Percentiles rank a stretch among this genome's conserved stretches.
Evolutionary conservation across 202 grass and related monocot species (phyloP).

Genomic region (Carex sylvatica): DNA sequence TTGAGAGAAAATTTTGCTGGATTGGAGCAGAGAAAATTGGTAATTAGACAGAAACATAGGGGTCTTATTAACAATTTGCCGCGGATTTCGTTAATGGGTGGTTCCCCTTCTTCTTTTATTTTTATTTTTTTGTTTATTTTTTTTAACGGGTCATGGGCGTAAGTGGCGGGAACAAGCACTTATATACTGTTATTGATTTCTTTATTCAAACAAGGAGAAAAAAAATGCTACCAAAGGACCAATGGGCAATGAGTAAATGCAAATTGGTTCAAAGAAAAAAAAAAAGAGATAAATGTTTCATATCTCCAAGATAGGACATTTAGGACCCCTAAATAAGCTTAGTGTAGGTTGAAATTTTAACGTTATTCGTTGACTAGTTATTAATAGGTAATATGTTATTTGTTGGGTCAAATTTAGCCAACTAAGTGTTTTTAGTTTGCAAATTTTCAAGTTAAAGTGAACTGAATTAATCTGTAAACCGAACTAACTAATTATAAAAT

Average conservation of each 20-base stretch:
- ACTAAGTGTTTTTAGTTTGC: neutral
- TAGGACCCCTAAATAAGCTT: neutral
- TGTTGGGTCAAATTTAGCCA: neutral
- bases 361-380: neutral
- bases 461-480: neutral
- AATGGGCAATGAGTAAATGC: neutral
- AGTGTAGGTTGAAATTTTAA: neutral
- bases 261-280: neutral
- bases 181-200: neutral
- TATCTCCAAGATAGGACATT: neutral
- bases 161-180: constrained; percentile 13
- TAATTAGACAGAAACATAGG: constrained; percentile 16
- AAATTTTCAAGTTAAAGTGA: neutral
- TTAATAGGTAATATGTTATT: constrained; percentile 1
- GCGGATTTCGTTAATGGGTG: constrained; percentile 16
- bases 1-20: neutral
- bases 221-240: neutral
- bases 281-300: constrained; percentile 3
- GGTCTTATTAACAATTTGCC: constrained; percentile 12
- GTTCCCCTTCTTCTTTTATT: constrained; percentile 4
- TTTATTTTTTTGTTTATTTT: neutral
- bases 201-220: neutral
- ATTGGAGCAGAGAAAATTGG: constrained; percentile 10
- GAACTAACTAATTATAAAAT: neutral
- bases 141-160: neutral